Conservation (phyloP, 2,329 filamentous ascomycete genomes). For the Kalmusia sp. region DNA sequence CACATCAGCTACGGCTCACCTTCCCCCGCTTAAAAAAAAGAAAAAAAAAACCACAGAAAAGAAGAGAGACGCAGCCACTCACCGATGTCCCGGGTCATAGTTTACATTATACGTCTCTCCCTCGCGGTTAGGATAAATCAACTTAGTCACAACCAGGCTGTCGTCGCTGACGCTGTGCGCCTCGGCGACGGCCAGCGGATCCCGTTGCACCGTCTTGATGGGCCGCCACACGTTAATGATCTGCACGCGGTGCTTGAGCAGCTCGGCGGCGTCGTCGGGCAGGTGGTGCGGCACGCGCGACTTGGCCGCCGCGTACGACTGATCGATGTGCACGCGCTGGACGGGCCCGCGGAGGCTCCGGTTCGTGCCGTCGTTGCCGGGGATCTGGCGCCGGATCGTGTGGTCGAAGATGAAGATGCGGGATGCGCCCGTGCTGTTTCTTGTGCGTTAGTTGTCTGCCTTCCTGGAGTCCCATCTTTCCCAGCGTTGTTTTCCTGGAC, state of each 20-base stretch:
- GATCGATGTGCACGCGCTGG: constrained; percentile 65
- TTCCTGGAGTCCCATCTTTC: not conserved
- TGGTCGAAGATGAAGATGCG: constrained; percentile 69
- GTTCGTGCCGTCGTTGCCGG: constrained; percentile 32
- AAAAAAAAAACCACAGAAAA: not conserved
- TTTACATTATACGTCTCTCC: constrained; percentile 40
- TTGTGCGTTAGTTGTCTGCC: not conserved
- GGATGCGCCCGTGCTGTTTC: constrained; percentile 61
- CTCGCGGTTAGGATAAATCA: constrained; percentile 40
- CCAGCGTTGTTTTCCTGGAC: too few relatives aligned
- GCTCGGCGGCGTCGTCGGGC: constrained; percentile 37
- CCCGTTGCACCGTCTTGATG: constrained; percentile 39
- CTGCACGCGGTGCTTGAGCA: constrained; percentile 37
- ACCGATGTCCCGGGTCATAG: constrained; percentile 33
- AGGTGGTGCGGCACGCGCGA: constrained; percentile 39
- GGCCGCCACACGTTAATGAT: constrained; percentile 49
- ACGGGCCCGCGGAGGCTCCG: constrained; percentile 53
- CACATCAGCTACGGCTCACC: constrained; percentile 1
- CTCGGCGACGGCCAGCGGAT: constrained; percentile 42
- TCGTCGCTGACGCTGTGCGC: constrained; percentile 37
- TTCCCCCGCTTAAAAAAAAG: not conserved
- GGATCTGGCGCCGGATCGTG: constrained; percentile 60
- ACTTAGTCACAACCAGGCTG: constrained; percentile 30
- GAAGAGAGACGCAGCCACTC: too few relatives aligned
- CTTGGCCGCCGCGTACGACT: constrained; percentile 53